Base-by-base conservation (phyloP, 2,329 filamentous ascomycete genomes). In the Claviceps paspali region DNA sequence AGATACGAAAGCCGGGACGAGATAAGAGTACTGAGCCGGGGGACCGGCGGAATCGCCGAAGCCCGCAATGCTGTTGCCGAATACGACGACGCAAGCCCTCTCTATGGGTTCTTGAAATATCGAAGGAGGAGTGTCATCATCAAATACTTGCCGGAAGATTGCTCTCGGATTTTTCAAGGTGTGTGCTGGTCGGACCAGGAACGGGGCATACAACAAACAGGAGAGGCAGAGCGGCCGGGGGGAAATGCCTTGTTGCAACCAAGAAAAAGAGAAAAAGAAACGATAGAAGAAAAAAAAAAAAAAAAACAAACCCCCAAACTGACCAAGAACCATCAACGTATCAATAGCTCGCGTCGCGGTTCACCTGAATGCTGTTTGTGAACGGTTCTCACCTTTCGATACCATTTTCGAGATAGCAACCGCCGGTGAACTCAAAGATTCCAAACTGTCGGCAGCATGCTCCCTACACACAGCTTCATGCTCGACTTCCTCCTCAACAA, bases 141-240 rank as follows among this genome's bases (percentile, higher is more conserved):
- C 57, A 95, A 91, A 63, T 94, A 91, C 56, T 71, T 94, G 43
- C 91, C 88, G 1, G 84, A 93, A 42, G 83, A 79, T 41, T 88
- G 87, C 46, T 96, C 91, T 44, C 75, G 91, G 50, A 67, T 98
- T 38, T 67, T 98, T 38, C 83, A 94, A 82, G 91, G 91, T 94
- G 61, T 48, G 74, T 40, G 34, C 21, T 37, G 32, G 41, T 14
- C 18, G 11, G 21, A 17, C 11, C 12, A 37, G 17, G 15, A 15
- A 33, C n/a, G 22, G 8, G 23, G 9, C 2, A 30, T 17, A 12
- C 8, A 15, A n/a, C n/a, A 14, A 21, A 31, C 10, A 6, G 22
- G n/a, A 12, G 14, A 21, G 12, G 19, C n/a, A 12, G 27, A 23
- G 19, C 14, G 11, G 3, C 18, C n/a, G n/a, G n/a, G n/a, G n/a